phyloP scores from a whole-genome alignment of 495 filamentous ascomycete species.

The Parachaetomium inaequale region DNA sequence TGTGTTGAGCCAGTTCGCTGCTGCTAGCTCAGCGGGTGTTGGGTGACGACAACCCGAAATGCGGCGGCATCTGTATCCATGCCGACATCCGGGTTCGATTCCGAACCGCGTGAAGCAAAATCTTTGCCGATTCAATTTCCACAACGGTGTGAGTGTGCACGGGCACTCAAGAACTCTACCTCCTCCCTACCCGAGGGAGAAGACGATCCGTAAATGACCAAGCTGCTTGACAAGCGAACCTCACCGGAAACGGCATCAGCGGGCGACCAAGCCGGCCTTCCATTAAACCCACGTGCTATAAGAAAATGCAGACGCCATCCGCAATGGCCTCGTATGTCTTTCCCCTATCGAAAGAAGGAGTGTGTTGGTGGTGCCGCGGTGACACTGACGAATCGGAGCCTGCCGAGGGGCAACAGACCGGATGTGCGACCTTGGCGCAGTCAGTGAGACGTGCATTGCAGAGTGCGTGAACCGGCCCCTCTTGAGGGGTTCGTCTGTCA shows the following conservation, averaged over 20 bases:
- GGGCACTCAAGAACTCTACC: too few relatives aligned
- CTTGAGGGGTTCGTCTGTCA: constrained; percentile 1
- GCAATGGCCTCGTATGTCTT: background rate
- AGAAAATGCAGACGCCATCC: background rate
- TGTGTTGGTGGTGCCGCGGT: background rate
- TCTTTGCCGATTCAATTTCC: too few relatives aligned
- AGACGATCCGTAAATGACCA: too few relatives aligned
- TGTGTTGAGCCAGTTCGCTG: too few relatives aligned
- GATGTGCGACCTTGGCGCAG: background rate
- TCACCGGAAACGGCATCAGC: background rate
- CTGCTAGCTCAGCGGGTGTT: too few relatives aligned
- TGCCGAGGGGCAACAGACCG: background rate
- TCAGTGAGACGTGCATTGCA: constrained; percentile 9
- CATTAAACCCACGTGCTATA: background rate
- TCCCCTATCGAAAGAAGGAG: background rate
- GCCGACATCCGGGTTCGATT: too few relatives aligned
- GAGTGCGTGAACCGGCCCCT: constrained; percentile 11
- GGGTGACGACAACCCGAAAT: too few relatives aligned
- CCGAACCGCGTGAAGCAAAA: too few relatives aligned
- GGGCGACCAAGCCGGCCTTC: background rate
- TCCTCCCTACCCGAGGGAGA: too few relatives aligned
- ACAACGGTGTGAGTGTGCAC: too few relatives aligned
- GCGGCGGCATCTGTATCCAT: too few relatives aligned
- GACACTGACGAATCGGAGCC: background rate
- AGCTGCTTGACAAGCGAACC: too few relatives aligned